phyloP scores from a whole-genome alignment of 306 rosid genomes.

The Quercus agrifolia region DNA sequence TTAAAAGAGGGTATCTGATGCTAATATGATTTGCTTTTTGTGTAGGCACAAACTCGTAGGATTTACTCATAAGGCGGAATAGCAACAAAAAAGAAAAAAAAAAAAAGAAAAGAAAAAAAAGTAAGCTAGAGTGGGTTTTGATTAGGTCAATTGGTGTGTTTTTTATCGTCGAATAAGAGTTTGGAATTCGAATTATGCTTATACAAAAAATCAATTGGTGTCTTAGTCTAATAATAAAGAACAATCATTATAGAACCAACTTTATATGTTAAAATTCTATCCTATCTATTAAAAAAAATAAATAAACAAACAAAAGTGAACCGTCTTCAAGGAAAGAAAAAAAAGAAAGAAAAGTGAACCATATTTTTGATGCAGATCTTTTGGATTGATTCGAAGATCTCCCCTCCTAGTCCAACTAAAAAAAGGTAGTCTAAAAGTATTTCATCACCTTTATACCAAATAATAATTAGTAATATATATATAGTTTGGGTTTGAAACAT shows the following conservation, averaged over 20 bases:
- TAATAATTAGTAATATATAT: neutral
- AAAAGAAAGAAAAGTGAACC: neutral
- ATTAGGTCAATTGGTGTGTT: no score
- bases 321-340: neutral
- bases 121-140: no score
- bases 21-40: neutral
- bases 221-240: no score
- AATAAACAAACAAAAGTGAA: no score
- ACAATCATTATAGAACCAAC: no score
- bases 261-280: no score
- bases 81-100: no score
- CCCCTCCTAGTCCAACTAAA: neutral
- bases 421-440: slow-evolving; percentile 1
- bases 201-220: no score
- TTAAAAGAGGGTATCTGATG: slow-evolving; percentile 15
- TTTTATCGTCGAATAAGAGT: no score
- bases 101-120: no score
- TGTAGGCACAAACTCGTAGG: neutral
- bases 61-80: neutral
- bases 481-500: neutral
- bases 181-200: no score
- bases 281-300: no score
- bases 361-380: slow-evolving; percentile 26
- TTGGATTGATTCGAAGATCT: slow-evolving; percentile 3
- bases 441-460: slow-evolving; percentile 6